Conservation (phyloP, 2,329 filamentous ascomycete genomes). For the Talaromyces sp. region DNA sequence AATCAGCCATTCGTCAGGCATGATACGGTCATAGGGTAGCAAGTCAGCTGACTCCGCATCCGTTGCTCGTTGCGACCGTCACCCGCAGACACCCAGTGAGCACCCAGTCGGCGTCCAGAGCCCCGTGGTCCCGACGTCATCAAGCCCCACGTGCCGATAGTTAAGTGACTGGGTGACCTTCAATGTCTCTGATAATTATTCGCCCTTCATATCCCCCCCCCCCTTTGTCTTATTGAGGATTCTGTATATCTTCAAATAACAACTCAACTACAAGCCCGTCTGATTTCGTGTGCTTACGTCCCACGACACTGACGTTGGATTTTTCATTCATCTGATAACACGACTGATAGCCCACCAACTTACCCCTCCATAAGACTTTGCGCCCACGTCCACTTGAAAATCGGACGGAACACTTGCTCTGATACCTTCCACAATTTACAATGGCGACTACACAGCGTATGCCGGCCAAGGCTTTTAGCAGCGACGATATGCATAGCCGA, state of each 20-base stretch:
- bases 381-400: constrained; percentile 21
- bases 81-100: not conserved
- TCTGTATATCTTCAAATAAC: too few relatives aligned
- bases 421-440: constrained; percentile 7
- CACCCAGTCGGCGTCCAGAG: too few relatives aligned
- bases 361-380: constrained; percentile 14
- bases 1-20: too few relatives aligned
- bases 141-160: constrained; percentile 19
- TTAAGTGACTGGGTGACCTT: constrained; percentile 17
- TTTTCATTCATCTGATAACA: constrained; percentile 12
- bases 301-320: not conserved
- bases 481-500: constrained; percentile 38
- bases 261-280: too few relatives aligned
- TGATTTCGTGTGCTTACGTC: not conserved
- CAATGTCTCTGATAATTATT: not conserved
- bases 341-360: constrained; percentile 4
- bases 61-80: too few relatives aligned
- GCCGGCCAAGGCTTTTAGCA: constrained; percentile 36
- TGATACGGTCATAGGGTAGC: too few relatives aligned
- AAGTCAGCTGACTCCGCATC: too few relatives aligned
- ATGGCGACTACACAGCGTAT: constrained; percentile 28
- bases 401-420: constrained; percentile 12
- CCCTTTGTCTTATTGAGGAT: not conserved
- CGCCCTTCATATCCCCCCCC: not conserved
- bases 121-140: constrained; percentile 38